These are phyloP conservation scores for Zoysia pacifica DNA, from an alignment of 176 grass and related monocot species.

Conservation along the genomic window DNA sequence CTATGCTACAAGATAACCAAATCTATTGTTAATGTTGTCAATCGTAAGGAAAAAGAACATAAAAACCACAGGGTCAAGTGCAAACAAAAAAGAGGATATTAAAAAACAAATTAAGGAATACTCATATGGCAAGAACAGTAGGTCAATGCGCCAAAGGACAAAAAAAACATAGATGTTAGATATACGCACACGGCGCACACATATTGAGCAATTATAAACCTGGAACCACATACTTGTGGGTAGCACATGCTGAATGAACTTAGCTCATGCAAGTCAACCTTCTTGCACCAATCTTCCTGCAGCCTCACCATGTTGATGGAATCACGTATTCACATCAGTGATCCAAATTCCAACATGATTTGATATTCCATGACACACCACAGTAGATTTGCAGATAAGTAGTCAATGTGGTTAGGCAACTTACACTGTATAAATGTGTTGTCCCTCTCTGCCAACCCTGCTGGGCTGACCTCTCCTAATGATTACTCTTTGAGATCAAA, in stretches of 20 bases:
- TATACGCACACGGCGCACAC: background rate
- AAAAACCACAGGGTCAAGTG: background rate
- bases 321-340: constrained; percentile 30
- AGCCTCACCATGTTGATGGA: constrained; percentile 16
- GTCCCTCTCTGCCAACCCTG: constrained; percentile 36
- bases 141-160: constrained; percentile 31
- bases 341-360: constrained; percentile 43
- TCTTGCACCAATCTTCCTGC: constrained; percentile 32
- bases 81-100: background rate
- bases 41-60: background rate
- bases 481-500: constrained; percentile 26
- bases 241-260: constrained; percentile 45
- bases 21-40: background rate
- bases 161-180: constrained; percentile 36
- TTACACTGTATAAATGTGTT: constrained; percentile 20
- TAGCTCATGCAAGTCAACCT: constrained; percentile 36
- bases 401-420: constrained; percentile 58
- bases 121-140: constrained; percentile 7
- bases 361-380: constrained; percentile 35
- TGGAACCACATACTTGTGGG: constrained; percentile 27
- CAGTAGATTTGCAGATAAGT: constrained; percentile 28
- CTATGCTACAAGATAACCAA: background rate
- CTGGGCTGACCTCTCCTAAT: constrained; percentile 22
- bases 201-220: constrained; percentile 39
- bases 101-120: constrained; percentile 17